Percentiles rank a stretch among this genome's conserved stretches.
These are phyloP conservation scores for Mycosphaerella arachidis DNA, from an alignment of 2,329 filamentous ascomycete species.

Conservation along the genomic window DNA sequence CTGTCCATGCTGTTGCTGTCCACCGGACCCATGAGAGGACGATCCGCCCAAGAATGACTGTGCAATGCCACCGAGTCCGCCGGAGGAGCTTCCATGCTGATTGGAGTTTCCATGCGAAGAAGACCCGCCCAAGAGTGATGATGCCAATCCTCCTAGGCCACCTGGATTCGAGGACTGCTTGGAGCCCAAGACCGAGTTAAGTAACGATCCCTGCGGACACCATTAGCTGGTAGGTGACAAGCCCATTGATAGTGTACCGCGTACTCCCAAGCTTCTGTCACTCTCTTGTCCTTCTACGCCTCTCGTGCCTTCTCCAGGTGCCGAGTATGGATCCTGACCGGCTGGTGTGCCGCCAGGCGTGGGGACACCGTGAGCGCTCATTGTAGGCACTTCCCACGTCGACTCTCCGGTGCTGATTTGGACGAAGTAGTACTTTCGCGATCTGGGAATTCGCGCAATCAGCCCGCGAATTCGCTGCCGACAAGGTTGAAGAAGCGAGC, in stretches of 20 bases:
- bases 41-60: constrained; percentile 24
- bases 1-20: constrained; percentile 19
- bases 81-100: constrained; percentile 18
- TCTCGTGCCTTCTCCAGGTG: constrained; percentile 26
- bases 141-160: constrained; percentile 29
- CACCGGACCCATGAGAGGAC: constrained; percentile 17
- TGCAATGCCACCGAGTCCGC: constrained; percentile 26
- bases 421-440: constrained; percentile 41
- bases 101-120: constrained; percentile 14
- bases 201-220: constrained; percentile 20
- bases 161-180: constrained; percentile 23
- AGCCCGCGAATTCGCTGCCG: constrained; percentile 4
- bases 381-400: constrained; percentile 39
- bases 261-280: constrained; percentile 30
- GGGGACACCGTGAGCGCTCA: constrained; percentile 36
- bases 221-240: constrained; percentile 9
- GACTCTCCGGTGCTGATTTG: constrained; percentile 40
- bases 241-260: constrained; percentile 5
- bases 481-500: background rate
- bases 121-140: constrained; percentile 31
- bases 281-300: constrained; percentile 27
- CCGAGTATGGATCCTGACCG: constrained; percentile 32
- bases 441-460: constrained; percentile 25
- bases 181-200: constrained; percentile 29
- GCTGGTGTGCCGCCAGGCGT: constrained; percentile 37